Conservation (phyloP, 2,329 filamentous ascomycete genomes). For the Aspergillus neoniger region DNA sequence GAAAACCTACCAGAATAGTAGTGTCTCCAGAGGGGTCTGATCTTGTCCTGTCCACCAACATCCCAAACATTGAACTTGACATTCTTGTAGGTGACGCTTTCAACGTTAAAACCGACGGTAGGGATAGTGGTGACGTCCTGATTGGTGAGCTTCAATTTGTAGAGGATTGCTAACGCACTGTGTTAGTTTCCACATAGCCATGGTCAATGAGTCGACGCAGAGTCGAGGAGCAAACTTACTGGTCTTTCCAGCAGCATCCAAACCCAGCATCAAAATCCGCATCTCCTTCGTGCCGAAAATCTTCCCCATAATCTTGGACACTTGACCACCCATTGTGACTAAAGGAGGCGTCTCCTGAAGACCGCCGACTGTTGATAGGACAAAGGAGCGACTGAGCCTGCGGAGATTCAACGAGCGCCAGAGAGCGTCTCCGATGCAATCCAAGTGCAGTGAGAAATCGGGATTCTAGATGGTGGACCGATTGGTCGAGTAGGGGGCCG, state of each 20-base stretch:
- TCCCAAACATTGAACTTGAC: conserved; percentile 99
- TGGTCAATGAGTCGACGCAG: not conserved
- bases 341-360: conserved; percentile 18
- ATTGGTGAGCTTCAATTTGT: conserved; percentile 92
- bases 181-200: conserved; percentile 2
- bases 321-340: conserved; percentile 79
- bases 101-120: conserved; percentile 98
- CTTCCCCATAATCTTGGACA: conserved; percentile 97
- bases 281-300: conserved; percentile 99
- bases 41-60: conserved; percentile 98
- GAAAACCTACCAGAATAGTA: conserved; percentile 75
- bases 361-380: conserved; percentile 5
- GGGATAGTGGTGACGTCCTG: conserved; percentile 98
- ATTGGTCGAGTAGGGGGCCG: conserved; percentile 9
- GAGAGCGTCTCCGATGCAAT: not conserved
- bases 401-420: not conserved
- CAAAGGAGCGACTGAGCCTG: not conserved
- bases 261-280: conserved; percentile 95
- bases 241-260: conserved; percentile 98
- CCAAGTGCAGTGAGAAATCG: not conserved
- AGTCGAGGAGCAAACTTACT: conserved; percentile 49
- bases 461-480: not conserved
- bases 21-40: conserved; percentile 93
- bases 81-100: conserved; percentile 98
- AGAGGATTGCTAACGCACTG: conserved; percentile 70